phyloP scores from a whole-genome alignment of 1,284 basidiomycete species.

The Fomitopsis schrenkii region DNA sequence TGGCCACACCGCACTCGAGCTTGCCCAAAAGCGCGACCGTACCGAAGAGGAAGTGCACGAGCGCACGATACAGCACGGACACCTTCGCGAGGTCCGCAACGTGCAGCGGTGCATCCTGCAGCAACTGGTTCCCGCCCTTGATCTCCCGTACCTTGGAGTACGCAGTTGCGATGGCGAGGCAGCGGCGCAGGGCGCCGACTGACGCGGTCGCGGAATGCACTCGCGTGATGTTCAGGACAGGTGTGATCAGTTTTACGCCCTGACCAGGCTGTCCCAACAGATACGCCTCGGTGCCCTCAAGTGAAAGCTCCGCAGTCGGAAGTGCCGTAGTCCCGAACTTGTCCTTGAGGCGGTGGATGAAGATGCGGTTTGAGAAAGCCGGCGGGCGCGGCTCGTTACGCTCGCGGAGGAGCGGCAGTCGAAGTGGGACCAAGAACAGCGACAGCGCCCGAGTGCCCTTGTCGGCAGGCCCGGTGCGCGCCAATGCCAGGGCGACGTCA shows the following conservation, averaged over 20 bases:
- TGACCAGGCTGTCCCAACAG: constrained; percentile 58
- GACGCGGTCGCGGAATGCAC: constrained; percentile 63
- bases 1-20: constrained; percentile 51
- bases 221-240: constrained; percentile 76
- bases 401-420: constrained; percentile 44
- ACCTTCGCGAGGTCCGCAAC: constrained; percentile 58
- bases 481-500: constrained; percentile 67
- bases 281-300: constrained; percentile 60
- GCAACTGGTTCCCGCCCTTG: constrained; percentile 41
- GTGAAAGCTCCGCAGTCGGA: constrained; percentile 74
- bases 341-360: constrained; percentile 72
- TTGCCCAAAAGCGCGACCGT: constrained; percentile 58
- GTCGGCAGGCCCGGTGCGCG: constrained; percentile 53
- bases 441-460: constrained; percentile 63
- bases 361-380: constrained; percentile 62
- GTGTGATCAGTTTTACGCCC: constrained; percentile 69
- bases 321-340: constrained; percentile 77
- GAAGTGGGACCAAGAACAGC: constrained; percentile 67
- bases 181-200: constrained; percentile 56
- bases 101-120: constrained; percentile 57
- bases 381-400: constrained; percentile 37
- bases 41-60: constrained; percentile 62
- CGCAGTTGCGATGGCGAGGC: constrained; percentile 58
- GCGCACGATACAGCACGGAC: constrained; percentile 58
- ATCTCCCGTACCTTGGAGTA: constrained; percentile 59